These are phyloP conservation scores for Notholithocarpus densiflorus DNA, from an alignment of 306 rosid species.

Conservation along the genomic window DNA sequence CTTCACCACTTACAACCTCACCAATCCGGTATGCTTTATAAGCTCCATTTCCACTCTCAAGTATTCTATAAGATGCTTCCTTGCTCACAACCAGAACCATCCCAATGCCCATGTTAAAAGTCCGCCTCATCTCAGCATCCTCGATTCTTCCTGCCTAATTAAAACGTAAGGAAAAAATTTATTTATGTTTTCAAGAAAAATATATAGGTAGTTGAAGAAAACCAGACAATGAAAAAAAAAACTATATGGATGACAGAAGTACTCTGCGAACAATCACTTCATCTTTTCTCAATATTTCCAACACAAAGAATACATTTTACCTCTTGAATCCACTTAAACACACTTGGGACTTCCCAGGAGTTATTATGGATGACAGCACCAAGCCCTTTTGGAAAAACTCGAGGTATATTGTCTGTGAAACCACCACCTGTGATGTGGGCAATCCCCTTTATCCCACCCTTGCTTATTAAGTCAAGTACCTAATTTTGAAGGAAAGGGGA, in stretches of 20 bases:
- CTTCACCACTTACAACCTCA: constrained; percentile 57
- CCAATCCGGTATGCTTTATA: constrained; percentile 57
- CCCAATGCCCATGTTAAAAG: constrained; percentile 91
- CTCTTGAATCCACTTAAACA: constrained; percentile 92
- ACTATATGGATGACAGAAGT: neutral
- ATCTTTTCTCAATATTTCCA: neutral
- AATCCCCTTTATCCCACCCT: constrained; percentile 83
- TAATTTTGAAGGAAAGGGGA: constrained; percentile 24
- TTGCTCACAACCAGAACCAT: constrained; percentile 82
- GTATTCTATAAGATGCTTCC: constrained; percentile 49
- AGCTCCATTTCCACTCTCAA: constrained; percentile 30
- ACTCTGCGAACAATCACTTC: neutral
- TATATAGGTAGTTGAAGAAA: neutral
- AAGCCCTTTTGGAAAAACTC: constrained; percentile 77
- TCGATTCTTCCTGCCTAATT: constrained; percentile 69
- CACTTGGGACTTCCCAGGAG: constrained; percentile 72
- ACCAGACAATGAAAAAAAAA: neutral
- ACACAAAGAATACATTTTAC: constrained; percentile 27
- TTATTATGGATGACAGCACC: constrained; percentile 60
- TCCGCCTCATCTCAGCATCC: constrained; percentile 73
- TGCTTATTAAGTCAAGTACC: constrained; percentile 72
- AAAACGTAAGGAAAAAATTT: neutral
- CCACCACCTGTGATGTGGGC: constrained; percentile 95
- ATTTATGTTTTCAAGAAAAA: neutral
- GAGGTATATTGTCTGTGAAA: constrained; percentile 84